These are phyloP conservation scores for Neurospora tetraspora DNA, from an alignment of 495 filamentous ascomycete species.

Conservation along the genomic window DNA sequence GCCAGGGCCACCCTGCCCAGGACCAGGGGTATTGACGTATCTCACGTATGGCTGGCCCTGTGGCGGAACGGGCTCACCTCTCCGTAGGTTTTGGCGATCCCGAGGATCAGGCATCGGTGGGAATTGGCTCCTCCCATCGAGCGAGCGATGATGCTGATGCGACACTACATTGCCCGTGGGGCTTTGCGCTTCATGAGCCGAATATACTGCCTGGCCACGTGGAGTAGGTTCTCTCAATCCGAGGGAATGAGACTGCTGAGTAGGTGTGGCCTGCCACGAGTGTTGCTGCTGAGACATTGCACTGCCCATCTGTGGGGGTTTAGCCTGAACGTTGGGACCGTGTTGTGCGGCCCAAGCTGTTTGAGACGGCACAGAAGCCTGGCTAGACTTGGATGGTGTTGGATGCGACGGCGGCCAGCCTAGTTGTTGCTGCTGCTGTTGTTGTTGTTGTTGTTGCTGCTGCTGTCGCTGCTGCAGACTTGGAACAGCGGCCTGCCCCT, in stretches of 20 bases:
- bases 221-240: conserved; percentile 26
- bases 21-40: conserved; percentile 21
- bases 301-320: conserved; percentile 24
- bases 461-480: conserved; percentile 14
- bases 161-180: conserved; percentile 12
- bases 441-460: conserved; percentile 13
- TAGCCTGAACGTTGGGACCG: conserved; percentile 21
- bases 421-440: conserved; percentile 6
- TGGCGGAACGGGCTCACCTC: conserved; percentile 9
- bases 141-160: conserved; percentile 18
- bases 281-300: conserved; percentile 27
- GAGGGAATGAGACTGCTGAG: conserved; percentile 24
- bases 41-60: conserved; percentile 25
- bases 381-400: conserved; percentile 27
- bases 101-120: conserved; percentile 6
- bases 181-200: conserved; percentile 18
- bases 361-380: conserved; percentile 24
- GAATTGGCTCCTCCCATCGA: conserved; percentile 16
- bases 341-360: conserved; percentile 38
- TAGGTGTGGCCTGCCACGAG: conserved; percentile 3
- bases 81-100: background rate
- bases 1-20: conserved; percentile 6
- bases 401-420: conserved; percentile 28
- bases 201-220: conserved; percentile 23
- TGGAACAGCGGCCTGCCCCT: conserved; percentile 2